Conservation (phyloP, 1,284 basidiomycete species). For the Bondarzewia mesenterica region DNA sequence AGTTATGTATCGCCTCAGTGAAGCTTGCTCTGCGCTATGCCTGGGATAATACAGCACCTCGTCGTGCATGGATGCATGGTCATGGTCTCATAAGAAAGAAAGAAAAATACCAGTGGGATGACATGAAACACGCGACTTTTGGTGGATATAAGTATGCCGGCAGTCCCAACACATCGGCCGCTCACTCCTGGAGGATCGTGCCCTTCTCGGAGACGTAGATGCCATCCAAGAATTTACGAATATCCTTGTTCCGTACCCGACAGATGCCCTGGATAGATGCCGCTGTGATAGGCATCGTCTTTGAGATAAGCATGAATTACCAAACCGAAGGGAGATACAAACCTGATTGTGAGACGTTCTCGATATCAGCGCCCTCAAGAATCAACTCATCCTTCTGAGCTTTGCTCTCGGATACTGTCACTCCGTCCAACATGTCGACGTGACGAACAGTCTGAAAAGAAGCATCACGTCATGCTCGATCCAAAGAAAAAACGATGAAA, state of each 20-base stretch:
- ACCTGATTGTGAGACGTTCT: constrained; percentile 94
- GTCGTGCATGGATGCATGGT: constrained; percentile 6
- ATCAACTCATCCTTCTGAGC: constrained; percentile 95
- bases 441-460: constrained; percentile 74
- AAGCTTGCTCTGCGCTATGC: too few relatives aligned
- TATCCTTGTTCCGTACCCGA: constrained; percentile 97
- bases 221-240: constrained; percentile 89
- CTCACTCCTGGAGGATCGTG: constrained; percentile 40
- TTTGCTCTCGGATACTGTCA: constrained; percentile 85
- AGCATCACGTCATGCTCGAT: too few relatives aligned
- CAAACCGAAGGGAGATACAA: constrained; percentile 14
- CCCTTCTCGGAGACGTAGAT: constrained; percentile 90
- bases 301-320: constrained; percentile 1
- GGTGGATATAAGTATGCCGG: constrained; percentile 5
- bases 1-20: constrained; percentile 10
- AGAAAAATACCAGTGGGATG: constrained; percentile 7
- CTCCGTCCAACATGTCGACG: constrained; percentile 89
- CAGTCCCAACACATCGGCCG: constrained; percentile 15
- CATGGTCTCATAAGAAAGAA: constrained; percentile 13
- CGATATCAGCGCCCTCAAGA: constrained; percentile 89
- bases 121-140: constrained; percentile 19
- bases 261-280: constrained; percentile 93
- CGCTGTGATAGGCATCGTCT: constrained; percentile 38
- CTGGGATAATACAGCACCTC: neutral
- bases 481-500: neutral